Evolutionary conservation across 2,329 filamentous ascomycete genomes (phyloP).

Genomic region (Calonectria pauciramosa): DNA sequence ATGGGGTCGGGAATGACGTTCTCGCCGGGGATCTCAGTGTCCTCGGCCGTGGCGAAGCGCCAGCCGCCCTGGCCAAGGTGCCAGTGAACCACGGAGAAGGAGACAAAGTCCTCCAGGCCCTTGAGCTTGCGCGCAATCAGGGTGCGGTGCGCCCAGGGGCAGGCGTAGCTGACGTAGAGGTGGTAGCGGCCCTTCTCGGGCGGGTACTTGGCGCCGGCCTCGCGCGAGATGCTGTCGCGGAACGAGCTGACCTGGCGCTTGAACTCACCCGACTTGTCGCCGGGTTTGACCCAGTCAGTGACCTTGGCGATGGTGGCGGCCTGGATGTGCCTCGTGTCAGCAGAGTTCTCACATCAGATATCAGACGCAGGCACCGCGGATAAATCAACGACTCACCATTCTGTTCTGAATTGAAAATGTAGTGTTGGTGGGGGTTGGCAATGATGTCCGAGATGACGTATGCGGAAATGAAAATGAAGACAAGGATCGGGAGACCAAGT

Average conservation of each 20-base stretch:
- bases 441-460: conserved; percentile 17
- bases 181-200: conserved; percentile 93
- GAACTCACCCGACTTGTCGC: conserved; percentile 89
- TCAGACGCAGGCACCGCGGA: not conserved
- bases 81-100: conserved; percentile 90
- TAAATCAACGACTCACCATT: conserved; percentile 38
- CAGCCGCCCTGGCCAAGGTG: conserved; percentile 82
- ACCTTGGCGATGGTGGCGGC: conserved; percentile 59
- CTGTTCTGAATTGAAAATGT: conserved; percentile 36
- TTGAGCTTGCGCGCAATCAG: conserved; percentile 92
- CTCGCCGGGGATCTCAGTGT: conserved; percentile 69
- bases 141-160: conserved; percentile 92
- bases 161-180: conserved; percentile 94
- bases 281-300: conserved; percentile 85
- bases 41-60: conserved; percentile 80
- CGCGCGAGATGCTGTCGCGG: conserved; percentile 82
- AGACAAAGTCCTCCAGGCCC: conserved; percentile 88
- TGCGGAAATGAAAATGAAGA: conserved; percentile 19
- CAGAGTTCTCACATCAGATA: conserved; percentile 3
- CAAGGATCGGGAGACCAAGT: conserved; percentile 26
- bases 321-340: conserved; percentile 32
- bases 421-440: not conserved
- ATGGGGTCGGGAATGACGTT: conserved; percentile 78
- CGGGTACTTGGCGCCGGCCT: conserved; percentile 80
- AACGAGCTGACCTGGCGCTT: conserved; percentile 90